phyloP scores from a whole-genome alignment of 176 grass and related monocot species.

The Triticum timopheevii region DNA sequence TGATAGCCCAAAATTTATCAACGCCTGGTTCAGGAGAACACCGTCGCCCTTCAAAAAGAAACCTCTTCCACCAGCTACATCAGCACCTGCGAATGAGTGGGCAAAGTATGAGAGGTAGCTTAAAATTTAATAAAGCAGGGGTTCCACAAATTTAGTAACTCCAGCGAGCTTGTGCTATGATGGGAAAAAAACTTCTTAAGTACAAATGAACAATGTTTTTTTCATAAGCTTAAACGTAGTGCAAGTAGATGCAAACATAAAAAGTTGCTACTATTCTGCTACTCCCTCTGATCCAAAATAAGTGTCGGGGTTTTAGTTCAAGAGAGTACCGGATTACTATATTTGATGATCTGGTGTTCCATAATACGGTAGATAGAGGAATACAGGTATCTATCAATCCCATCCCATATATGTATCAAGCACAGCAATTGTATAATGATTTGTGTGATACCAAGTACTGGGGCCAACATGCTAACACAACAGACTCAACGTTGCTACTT shows the following conservation, averaged over 20 bases:
- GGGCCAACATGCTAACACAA: not conserved
- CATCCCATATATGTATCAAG: not conserved
- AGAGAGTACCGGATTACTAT: not conserved
- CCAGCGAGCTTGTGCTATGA: not conserved
- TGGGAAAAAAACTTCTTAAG: not conserved
- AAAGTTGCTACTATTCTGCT: not conserved
- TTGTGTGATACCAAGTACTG: not conserved
- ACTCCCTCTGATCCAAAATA: not conserved
- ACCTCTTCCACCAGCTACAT: conserved; percentile 87
- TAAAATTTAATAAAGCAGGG: not conserved
- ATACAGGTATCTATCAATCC: not conserved
- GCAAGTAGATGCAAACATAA: not conserved
- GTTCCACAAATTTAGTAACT: not conserved
- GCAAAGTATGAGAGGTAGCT: not conserved
- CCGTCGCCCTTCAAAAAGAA: conserved; percentile 80
- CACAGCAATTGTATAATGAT: not conserved
- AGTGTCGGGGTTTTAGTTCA: too few species aligned
- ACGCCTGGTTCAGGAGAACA: conserved; percentile 78
- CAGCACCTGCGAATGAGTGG: conserved; percentile 48
- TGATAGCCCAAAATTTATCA: conserved; percentile 83
- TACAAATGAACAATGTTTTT: not conserved
- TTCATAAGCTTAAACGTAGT: not conserved
- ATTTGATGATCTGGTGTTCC: not conserved
- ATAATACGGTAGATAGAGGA: not conserved
- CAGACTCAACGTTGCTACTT: not conserved